phyloP scores from a whole-genome alignment of 768 basidiomycete genomes.

The Candolleomyces efflorescens region DNA sequence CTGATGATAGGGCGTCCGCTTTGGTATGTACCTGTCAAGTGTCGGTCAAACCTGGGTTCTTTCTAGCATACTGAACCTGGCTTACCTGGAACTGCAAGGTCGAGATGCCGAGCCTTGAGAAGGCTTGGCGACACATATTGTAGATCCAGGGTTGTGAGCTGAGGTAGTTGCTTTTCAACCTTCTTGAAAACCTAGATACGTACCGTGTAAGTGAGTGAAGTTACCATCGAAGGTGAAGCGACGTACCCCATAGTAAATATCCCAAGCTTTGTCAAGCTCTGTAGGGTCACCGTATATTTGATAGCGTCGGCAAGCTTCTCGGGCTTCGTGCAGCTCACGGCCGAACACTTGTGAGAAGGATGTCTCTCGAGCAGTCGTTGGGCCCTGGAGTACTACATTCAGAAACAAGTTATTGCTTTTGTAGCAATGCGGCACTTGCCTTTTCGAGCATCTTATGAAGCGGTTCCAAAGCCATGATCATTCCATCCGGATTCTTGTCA shows the following conservation, averaged over 20 bases:
- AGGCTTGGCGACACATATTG: slow-evolving; percentile 97
- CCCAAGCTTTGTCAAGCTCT: slow-evolving; percentile 97
- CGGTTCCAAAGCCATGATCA: slow-evolving; percentile 92
- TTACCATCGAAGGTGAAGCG: background rate
- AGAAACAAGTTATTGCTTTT: background rate
- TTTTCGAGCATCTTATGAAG: slow-evolving; percentile 90
- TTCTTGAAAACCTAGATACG: slow-evolving; percentile 82
- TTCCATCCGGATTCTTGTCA: slow-evolving; percentile 94
- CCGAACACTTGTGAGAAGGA: slow-evolving; percentile 95
- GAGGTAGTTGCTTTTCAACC: slow-evolving; percentile 90
- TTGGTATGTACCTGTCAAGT: slow-evolving; percentile 76
- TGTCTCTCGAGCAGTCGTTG: slow-evolving; percentile 90
- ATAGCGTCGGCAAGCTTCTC: slow-evolving; percentile 86
- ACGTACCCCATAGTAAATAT: slow-evolving; percentile 91
- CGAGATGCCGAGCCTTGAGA: slow-evolving; percentile 82
- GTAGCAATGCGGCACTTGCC: slow-evolving; percentile 37
- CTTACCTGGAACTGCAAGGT: slow-evolving; percentile 92
- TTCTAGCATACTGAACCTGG: background rate
- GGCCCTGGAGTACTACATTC: slow-evolving; percentile 53
- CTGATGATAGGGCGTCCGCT: slow-evolving; percentile 78
- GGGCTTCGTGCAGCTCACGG: slow-evolving; percentile 86
- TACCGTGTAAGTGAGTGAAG: background rate
- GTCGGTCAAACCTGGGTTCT: background rate
- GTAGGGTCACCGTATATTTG: slow-evolving; percentile 80
- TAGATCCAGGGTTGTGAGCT: slow-evolving; percentile 84